Evolutionary conservation across 805 yeast genomes (phyloP), one percentile per base, ranked within the genome.

Genomic region (Yarrowia osloensis): DNA sequence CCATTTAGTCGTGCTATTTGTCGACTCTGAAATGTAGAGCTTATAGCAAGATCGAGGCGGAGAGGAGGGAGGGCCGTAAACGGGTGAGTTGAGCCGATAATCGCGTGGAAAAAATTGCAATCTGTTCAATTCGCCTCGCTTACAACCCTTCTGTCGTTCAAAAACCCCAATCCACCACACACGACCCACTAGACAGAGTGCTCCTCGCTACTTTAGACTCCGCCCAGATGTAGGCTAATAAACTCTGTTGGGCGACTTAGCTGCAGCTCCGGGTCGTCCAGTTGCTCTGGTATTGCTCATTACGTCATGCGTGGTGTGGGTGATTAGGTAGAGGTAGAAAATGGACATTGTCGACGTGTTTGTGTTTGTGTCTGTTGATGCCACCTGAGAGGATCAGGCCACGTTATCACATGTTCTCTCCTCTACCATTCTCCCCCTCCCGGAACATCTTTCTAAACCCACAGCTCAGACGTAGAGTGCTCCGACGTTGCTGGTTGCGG

Each of bases 401-500:
- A n/a, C n/a, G n/a, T n/a, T n/a, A n/a, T n/a, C n/a, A n/a, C n/a
- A n/a, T n/a, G n/a, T n/a, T 28, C 31, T 28, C 29, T 28, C 29
- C 29, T 28, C 31, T 28, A 8, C 9, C 35, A 4, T 12, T 11
- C 17, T 33, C 35, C 17, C n/a, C 47, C 26, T 22, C 26, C 52
- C 52, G 33, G 52, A 26, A 46, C 33, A 26, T 9, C 52, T 46
- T 46, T 46, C 3, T 17, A 2, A 3, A 22, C 15, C 21, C 54
- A 49, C 54, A 17, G 31, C 33, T 47, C 52, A 47, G 52, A 47
- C 22, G 52, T 47, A n/a, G 17, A 21, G 17, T 13, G 28, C 49
- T 24, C 50, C 15, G 29, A 46, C 50, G 50, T 49, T 49, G 54
- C 54, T 33, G 59, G 59, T 52, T 52, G 59, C 59, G 39, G 39